phyloP scores from a whole-genome alignment of 2,329 filamentous ascomycete genomes.

The Claviceps lovelessii region DNA sequence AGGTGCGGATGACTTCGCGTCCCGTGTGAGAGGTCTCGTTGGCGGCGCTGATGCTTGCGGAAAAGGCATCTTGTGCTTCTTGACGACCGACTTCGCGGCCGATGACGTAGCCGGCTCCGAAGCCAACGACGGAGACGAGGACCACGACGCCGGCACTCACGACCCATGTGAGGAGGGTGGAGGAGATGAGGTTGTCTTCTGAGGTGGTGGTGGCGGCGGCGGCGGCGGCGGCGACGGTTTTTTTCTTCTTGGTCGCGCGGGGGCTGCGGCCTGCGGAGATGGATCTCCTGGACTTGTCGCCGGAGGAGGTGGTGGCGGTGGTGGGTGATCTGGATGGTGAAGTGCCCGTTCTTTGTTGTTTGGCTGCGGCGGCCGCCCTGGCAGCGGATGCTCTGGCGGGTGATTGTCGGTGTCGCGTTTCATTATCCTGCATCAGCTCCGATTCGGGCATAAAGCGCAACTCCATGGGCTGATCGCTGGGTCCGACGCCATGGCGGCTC shows the following conservation, averaged over 20 bases:
- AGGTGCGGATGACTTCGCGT: conserved; percentile 37
- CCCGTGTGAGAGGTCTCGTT: conserved; percentile 36
- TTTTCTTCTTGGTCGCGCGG: conserved; percentile 46
- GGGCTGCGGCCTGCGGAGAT: conserved; percentile 24
- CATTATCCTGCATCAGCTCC: conserved; percentile 35
- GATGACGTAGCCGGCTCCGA: conserved; percentile 54
- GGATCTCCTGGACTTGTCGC: conserved; percentile 39
- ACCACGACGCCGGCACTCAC: conserved; percentile 54
- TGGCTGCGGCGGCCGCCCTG: conserved; percentile 9
- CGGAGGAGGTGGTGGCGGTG: conserved; percentile 14
- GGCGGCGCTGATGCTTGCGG: conserved; percentile 25
- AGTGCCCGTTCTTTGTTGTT: conserved; percentile 9
- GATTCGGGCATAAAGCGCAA: conserved; percentile 46
- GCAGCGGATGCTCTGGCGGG: conserved; percentile 6
- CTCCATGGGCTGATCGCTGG: conserved; percentile 40
- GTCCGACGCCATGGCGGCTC: conserved; percentile 25
- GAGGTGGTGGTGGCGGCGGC: conserved; percentile 14
- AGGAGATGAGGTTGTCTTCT: conserved; percentile 34
- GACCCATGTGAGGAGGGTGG: conserved; percentile 49
- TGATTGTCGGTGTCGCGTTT: conserved; percentile 6
- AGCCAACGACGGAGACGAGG: conserved; percentile 52
- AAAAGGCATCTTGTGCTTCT: conserved; percentile 41
- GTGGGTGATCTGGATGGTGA: conserved; percentile 19
- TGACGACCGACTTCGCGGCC: conserved; percentile 52
- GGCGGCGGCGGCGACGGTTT: conserved; percentile 25